Evolutionary conservation across 2,329 filamentous ascomycete species (phyloP), one percentile per base, ranked within the genome.

Genomic region (Colletotrichum sp.): DNA sequence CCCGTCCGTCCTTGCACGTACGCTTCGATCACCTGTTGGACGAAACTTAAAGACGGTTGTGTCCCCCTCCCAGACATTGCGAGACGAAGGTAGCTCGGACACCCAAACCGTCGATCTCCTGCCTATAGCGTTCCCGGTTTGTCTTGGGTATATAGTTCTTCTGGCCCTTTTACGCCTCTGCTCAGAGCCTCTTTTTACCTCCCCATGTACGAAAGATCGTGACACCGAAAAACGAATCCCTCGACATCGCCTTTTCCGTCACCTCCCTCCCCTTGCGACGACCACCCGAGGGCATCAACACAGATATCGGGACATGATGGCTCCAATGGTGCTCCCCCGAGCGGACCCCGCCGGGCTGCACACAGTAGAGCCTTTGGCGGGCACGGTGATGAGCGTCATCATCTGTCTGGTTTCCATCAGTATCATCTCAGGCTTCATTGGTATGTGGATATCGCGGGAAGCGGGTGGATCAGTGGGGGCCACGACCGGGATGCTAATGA

Each of bases 341-440:
- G 64, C 24, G 30, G 60, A 76, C 6, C 57, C 52, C 63, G 65
- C 60, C 26, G 67, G 24, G 24, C 67, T 77, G 66, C 77, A 73
- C 39, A 39, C 36, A 36, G 32, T 39, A 26, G 81, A 85, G 71
- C 85, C 85, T 8, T 75, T 85, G 52, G 80, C 74, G 7, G 85
- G 85, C 24, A 81, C 83, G 71, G 78, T 84, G 18, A 81, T 85
- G 79, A 85, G 83, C 66, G 80, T 86, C 9, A 76, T 85, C 34
- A 78, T 86, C 24, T 82, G 83, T 8, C 79, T 87, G 6, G 76
- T 81, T 7, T 83, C 85, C 12, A 79, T 81, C 36, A 84, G 83
- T 7, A 81, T 84, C 21, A 77, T 87, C 24, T 82, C 85, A 8
- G 75, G 80, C 57, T 87, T 86, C 68, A 75, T 87, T 52, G 83